Evolutionary conservation across 2,329 filamentous ascomycete genomes (phyloP).

Genomic region (Coleophoma eucalyptorum): DNA sequence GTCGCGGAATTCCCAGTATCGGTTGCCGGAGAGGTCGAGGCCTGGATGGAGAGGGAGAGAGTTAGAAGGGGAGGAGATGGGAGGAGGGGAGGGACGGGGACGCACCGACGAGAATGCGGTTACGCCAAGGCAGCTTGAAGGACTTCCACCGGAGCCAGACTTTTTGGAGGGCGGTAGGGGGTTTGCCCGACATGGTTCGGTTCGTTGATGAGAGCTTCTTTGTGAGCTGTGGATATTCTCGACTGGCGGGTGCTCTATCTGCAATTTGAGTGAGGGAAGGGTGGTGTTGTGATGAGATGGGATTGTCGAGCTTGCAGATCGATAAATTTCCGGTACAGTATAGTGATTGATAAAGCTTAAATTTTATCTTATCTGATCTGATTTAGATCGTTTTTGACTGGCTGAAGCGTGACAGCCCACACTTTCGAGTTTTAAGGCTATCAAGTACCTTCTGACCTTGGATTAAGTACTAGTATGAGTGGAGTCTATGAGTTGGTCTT

Average conservation of each 20-base stretch:
- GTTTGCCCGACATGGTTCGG: too few relatives aligned
- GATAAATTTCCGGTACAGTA: too few relatives aligned
- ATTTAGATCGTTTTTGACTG: background rate
- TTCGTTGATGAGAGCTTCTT: too few relatives aligned
- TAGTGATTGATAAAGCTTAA: too few relatives aligned
- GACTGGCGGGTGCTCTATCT: too few relatives aligned
- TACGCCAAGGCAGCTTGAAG: conserved; percentile 60
- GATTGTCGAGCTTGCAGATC: too few relatives aligned
- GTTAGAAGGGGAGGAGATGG: background rate
- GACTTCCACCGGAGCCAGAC: conserved; percentile 60
- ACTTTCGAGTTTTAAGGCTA: too few relatives aligned
- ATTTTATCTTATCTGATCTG: background rate
- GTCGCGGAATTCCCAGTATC: conserved; percentile 65
- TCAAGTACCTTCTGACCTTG: too few relatives aligned
- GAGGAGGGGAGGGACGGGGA: conserved; percentile 3
- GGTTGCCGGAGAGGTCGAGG: conserved; percentile 62
- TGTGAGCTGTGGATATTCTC: too few relatives aligned
- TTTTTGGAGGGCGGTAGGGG: conserved; percentile 9
- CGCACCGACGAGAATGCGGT: conserved; percentile 57
- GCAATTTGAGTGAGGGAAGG: too few relatives aligned
- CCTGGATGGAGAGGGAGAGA: conserved; percentile 35
- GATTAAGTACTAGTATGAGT: too few relatives aligned
- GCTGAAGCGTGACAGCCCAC: background rate
- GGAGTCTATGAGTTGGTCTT: too few relatives aligned
- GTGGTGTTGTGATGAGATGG: background rate